Base-by-base conservation (phyloP, 176 grass and related monocot species). In the Olyra latifolia region DNA sequence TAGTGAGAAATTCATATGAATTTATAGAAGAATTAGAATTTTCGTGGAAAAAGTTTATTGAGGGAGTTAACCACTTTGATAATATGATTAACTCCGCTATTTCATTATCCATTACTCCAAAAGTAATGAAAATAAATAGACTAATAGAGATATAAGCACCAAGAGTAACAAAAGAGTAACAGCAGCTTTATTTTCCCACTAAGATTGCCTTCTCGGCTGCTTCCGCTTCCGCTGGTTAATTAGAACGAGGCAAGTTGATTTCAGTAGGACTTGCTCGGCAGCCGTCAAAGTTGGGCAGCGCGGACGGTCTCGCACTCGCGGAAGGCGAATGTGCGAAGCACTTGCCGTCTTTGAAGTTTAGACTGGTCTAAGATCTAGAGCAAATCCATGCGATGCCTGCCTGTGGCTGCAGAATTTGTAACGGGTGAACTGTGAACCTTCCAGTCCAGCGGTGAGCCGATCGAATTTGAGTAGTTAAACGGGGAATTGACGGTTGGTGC, bases 241-340 rank as follows among this genome's bases (percentile, higher is more conserved):
- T 4, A 20, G 70, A 19, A 83, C 74, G 59, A 67, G 5, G n/a
- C 42, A 58, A 58, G 73, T 17, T 45, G n/a, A 54, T n/a, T 11
- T 23, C 20, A 5, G 72, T 39, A 19, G 59, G 67, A 28, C 74
- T 78, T 32, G 10, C 53, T 49, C 27, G 46, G 11, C 64, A 47
- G 39, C 59, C 56, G 64, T 89, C 72, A 82, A 89, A 71, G 64
- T 81, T 89, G 11, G 77, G 82, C 64, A 65, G 54, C 70, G 53
- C 50, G 6, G 70, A 7, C 79, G 28, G 79, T 20, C 64, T 66
- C 14, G 62, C 62, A 7, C 68, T 16, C 23, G 46, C 42, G 28
- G 10, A n/a, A n/a, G n/a, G n/a, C n/a, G n/a, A 55, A 22, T 24
- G 72, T 45, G 16, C 6, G 6, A 48, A 41, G 62, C 19, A 50